These are phyloP conservation scores for Colletotrichum sp. DNA, from an alignment of 2,329 filamentous ascomycete species.

Conservation along the genomic window DNA sequence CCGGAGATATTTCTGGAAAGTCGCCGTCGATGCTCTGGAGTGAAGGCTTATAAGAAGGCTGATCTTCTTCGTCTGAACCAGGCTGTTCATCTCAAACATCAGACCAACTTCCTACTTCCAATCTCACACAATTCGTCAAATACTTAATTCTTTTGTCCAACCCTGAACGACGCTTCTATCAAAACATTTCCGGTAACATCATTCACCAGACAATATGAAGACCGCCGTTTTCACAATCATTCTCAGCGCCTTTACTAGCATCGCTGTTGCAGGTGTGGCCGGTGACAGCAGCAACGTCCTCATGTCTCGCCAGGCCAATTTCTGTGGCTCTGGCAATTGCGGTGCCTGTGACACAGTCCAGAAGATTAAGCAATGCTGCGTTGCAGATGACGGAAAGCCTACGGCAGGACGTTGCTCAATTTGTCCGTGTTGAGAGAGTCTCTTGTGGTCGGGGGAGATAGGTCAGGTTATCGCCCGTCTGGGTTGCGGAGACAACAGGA, in stretches of 20 bases:
- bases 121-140: fast-evolving
- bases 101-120: neutral
- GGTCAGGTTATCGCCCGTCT: too few species aligned
- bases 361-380: neutral
- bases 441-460: too few species aligned
- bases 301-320: neutral
- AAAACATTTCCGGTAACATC: neutral
- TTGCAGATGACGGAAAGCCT: fast-evolving
- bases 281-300: neutral
- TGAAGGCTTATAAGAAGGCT: fast-evolving
- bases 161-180: fast-evolving
- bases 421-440: neutral
- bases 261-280: neutral
- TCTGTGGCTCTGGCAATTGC: neutral
- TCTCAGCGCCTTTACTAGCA: neutral
- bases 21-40: fast-evolving
- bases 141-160: fast-evolving
- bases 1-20: neutral
- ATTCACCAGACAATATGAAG: neutral
- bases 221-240: fast-evolving
- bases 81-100: fast-evolving
- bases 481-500: too few species aligned
- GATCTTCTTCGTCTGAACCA: neutral
- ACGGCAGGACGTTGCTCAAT: neutral
- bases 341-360: neutral